These are phyloP conservation scores for Gymnopilus junonius DNA, from an alignment of 768 basidiomycete genomes.

Conservation along the genomic window DNA sequence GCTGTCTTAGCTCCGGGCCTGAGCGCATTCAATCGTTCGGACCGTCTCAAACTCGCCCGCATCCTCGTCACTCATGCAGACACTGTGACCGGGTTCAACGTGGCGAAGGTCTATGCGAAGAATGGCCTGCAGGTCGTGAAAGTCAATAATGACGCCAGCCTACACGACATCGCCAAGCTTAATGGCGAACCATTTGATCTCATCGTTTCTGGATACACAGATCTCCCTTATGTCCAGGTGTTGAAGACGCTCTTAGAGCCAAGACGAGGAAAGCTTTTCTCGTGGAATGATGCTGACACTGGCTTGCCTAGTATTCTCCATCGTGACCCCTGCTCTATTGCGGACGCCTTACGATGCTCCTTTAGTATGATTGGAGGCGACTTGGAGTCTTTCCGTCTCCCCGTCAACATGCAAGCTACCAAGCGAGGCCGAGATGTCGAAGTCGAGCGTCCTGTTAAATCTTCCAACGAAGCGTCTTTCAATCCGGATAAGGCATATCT, in stretches of 20 bases:
- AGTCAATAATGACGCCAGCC: slow-evolving; percentile 7
- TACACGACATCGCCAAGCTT: slow-evolving; percentile 13
- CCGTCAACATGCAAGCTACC: background rate
- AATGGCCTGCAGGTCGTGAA: background rate
- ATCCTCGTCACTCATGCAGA: slow-evolving; percentile 21
- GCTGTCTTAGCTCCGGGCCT: slow-evolving; percentile 22
- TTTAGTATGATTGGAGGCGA: background rate
- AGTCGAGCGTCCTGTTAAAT: background rate
- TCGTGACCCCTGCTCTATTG: slow-evolving; percentile 12
- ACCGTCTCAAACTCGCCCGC: slow-evolving; percentile 15
- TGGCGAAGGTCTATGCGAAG: background rate
- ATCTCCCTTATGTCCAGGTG: slow-evolving; percentile 11
- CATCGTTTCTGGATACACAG: slow-evolving; percentile 16
- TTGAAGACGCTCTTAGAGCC: slow-evolving; percentile 9
- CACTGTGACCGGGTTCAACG: slow-evolving; percentile 10
- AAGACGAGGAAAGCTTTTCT: slow-evolving; percentile 8
- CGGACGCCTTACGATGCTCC: slow-evolving; percentile 10
- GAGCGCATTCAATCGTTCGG: slow-evolving; percentile 15
- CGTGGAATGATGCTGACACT: slow-evolving; percentile 8
- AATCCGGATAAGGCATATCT: slow-evolving; percentile 34
- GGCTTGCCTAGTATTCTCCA: slow-evolving; percentile 10
- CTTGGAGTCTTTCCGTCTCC: background rate
- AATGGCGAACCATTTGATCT: slow-evolving; percentile 10
- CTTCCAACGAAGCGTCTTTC: background rate
- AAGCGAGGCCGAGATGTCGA: background rate